Conservation (phyloP, 2,329 filamentous ascomycete species). For the Diplodia mutila region DNA sequence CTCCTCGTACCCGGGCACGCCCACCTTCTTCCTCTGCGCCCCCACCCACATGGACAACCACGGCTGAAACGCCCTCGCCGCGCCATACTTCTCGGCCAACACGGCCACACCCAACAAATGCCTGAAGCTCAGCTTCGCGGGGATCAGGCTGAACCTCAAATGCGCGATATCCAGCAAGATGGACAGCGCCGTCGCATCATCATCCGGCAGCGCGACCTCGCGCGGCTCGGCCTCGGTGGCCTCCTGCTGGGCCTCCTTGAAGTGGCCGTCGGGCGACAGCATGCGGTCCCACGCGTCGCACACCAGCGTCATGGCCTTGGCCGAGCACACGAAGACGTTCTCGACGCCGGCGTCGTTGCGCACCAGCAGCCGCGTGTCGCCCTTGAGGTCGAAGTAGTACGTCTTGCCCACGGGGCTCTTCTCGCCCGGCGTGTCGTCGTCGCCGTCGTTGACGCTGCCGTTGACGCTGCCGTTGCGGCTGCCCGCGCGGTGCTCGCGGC, state of each 20-base stretch:
- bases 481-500: background rate
- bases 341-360: background rate
- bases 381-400: conserved; percentile 4
- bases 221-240: too few relatives aligned
- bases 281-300: conserved; percentile 33
- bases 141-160: conserved; percentile 33
- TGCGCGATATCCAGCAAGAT: conserved; percentile 42
- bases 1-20: conserved; percentile 30
- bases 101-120: conserved; percentile 36
- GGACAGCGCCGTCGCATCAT: conserved; percentile 37
- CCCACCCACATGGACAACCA: conserved; percentile 32
- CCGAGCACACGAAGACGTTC: conserved; percentile 28
- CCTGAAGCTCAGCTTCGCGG: conserved; percentile 31
- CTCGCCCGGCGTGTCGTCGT: background rate
- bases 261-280: conserved; percentile 27
- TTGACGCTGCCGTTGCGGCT: background rate
- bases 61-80: conserved; percentile 36
- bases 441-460: background rate
- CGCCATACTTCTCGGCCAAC: conserved; percentile 36
- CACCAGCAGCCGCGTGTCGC: background rate
- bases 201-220: conserved; percentile 37
- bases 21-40: conserved; percentile 25
- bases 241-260: conserved; percentile 3
- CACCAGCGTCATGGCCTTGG: conserved; percentile 28
- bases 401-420: background rate